Conservation (phyloP, 305 asterid genomes). For the Fraxinus sp. region DNA sequence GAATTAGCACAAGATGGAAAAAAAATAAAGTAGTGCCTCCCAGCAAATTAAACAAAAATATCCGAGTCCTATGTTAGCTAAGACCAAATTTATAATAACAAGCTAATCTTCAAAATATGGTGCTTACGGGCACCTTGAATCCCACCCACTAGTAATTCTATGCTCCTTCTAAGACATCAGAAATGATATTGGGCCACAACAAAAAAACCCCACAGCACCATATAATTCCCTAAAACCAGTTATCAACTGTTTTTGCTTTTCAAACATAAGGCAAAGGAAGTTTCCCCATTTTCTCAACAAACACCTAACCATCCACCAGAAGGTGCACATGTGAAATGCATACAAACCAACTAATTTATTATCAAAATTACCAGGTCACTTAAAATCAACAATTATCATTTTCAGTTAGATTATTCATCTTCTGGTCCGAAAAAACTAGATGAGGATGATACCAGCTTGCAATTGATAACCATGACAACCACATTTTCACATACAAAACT, state of each 20-base stretch:
- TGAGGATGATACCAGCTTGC: constrained; percentile 9
- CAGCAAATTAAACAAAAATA: constrained; percentile 4
- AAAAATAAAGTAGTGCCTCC: not conserved
- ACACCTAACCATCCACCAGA: constrained; percentile 16
- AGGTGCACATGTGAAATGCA: constrained; percentile 14
- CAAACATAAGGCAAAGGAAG: constrained; percentile 13
- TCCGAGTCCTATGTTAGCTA: not conserved
- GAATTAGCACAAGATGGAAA: not conserved
- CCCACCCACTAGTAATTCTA: not conserved
- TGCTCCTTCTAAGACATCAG: constrained; percentile 2
- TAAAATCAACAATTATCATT: not conserved
- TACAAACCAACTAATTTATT: constrained; percentile 4
- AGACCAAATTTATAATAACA: constrained; percentile 2
- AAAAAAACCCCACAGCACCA: not conserved
- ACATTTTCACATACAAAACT: constrained; percentile 15
- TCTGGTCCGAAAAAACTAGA: not conserved
- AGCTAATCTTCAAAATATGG: constrained; percentile 1
- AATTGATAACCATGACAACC: constrained; percentile 19
- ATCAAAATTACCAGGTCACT: not conserved
- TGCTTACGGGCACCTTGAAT: not conserved
- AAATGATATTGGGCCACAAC: constrained; percentile 2
- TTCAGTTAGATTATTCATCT: not conserved
- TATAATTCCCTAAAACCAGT: constrained; percentile 9
- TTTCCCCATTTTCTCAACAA: constrained; percentile 1
- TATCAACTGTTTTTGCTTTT: constrained; percentile 15